phyloP scores from a whole-genome alignment of 2,329 filamentous ascomycete genomes.

The Xylaria polymorpha region DNA sequence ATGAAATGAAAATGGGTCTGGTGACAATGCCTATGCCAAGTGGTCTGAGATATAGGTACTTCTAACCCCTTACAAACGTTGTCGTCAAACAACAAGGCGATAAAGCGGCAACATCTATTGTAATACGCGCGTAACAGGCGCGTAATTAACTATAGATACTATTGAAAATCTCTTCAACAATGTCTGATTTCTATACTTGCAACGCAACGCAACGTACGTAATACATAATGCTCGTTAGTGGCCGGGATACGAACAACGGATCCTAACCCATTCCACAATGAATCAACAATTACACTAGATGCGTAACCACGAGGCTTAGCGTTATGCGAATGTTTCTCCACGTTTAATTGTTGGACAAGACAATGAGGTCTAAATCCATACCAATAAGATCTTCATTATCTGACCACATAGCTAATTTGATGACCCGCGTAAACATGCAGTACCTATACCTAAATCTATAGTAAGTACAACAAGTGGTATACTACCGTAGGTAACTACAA shows the following conservation, averaged over 20 bases:
- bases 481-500: too few relatives aligned
- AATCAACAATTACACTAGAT: constrained; percentile 2
- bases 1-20: neutral
- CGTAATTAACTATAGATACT: neutral
- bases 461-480: too few relatives aligned
- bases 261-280: constrained; percentile 8
- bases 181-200: neutral
- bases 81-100: constrained; percentile 4
- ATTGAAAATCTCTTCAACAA: neutral
- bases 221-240: neutral
- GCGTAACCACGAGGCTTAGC: constrained; percentile 1
- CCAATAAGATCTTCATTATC: constrained; percentile 22
- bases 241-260: constrained; percentile 17
- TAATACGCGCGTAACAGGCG: neutral
- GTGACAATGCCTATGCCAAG: neutral
- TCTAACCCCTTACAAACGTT: constrained; percentile 2
- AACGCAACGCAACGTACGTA: neutral
- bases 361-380: constrained; percentile 17
- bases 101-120: neutral
- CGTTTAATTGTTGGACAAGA: neutral
- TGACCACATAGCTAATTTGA: constrained; percentile 5
- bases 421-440: neutral
- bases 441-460: too few relatives aligned
- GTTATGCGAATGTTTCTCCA: constrained; percentile 7
- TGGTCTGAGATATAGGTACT: neutral